Evolutionary conservation across 352 stramenopile genomes (phyloP), one percentile per base, ranked within the genome.

Genomic region (Globisporangium cystogenes): DNA sequence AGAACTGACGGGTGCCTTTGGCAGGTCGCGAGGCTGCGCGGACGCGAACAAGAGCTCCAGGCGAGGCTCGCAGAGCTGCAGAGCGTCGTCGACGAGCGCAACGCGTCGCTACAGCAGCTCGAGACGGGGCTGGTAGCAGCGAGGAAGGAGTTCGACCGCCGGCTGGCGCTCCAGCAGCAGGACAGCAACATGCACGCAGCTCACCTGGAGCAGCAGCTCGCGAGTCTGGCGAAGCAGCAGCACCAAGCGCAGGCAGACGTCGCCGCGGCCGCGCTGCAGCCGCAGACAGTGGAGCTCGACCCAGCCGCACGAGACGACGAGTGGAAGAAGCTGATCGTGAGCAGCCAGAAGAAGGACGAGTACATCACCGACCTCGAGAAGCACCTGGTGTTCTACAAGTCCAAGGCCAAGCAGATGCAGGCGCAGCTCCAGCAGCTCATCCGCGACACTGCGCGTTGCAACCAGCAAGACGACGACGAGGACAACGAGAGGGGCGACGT

Each of bases 331-430:
- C 45, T 93, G 23, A 82, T 87, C 14, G 67, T 83, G 7, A 74
- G 67, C 20, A 76, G 61, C 33, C 74, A 88, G 57, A 87, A 89
- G 64, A 90, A 93, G 55, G 76, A 90, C 63, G 80, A 86, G 59
- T 93, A 92, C 67, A 91, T 93, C 16, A 66, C 70, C 0, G 81
- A 88, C 15, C 56, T 91, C 20, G 83, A 93, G 57, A 93, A 90
- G 54, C 81, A 93, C 60, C 31, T 93, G 6, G 78, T 91, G 42
- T 88, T 93, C 50, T 93, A 90, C 77, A 91, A 93, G 53, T 76
- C 78, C 18, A 93, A 93, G 50, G 78, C 81, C 29, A 90, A 93
- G 56, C 81, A 93, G 55, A 86, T 90, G 74, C 83, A 93, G 48
- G 53, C 62, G n/a, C 83, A 93, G 60, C 55, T 93, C 15, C 77